A percentile compares a stretch with the other conserved stretches of the same genome.
phyloP scores from a whole-genome alignment of 2,329 filamentous ascomycete species.

The Calonectria montana region DNA sequence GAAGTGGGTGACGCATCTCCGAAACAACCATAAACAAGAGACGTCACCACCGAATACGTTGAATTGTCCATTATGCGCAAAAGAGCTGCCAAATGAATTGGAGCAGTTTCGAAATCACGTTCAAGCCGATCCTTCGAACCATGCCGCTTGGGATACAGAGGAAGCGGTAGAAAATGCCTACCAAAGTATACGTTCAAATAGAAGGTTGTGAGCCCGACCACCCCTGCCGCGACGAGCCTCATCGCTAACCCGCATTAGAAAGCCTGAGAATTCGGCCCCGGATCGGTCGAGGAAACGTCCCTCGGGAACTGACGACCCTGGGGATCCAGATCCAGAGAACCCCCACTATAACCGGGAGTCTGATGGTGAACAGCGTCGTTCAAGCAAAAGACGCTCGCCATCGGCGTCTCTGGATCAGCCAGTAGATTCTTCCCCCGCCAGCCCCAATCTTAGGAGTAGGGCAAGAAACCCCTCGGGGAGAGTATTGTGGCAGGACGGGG shows the following conservation, averaged over 20 bases:
- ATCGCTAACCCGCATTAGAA: not conserved
- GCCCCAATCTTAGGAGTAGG: not conserved
- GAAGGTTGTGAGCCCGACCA: not conserved
- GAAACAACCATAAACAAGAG: slow-evolving; percentile 4
- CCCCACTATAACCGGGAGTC: not conserved
- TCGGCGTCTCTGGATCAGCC: slow-evolving; percentile 4
- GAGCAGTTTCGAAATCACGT: not conserved
- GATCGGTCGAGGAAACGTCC: slow-evolving; percentile 2
- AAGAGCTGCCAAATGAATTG: not conserved
- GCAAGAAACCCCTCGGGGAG: slow-evolving; percentile 26
- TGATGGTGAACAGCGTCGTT: not conserved
- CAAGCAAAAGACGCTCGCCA: slow-evolving; percentile 1
- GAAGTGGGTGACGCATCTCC: slow-evolving; percentile 7
- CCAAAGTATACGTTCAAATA: not conserved
- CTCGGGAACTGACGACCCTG: not conserved
- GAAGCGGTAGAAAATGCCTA: not conserved
- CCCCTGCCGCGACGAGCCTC: not conserved
- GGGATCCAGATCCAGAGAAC: not conserved
- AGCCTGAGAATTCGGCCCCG: not conserved
- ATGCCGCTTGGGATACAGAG: not conserved
- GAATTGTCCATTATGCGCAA: not conserved
- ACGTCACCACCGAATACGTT: not conserved
- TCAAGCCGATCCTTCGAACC: not conserved
- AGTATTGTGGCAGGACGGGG: slow-evolving; percentile 43
- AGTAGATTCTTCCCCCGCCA: not conserved